Evolutionary conservation across 2,329 filamentous ascomycete species (phyloP).

Genomic region (Stagonosporopsis cucurbitacearum): DNA sequence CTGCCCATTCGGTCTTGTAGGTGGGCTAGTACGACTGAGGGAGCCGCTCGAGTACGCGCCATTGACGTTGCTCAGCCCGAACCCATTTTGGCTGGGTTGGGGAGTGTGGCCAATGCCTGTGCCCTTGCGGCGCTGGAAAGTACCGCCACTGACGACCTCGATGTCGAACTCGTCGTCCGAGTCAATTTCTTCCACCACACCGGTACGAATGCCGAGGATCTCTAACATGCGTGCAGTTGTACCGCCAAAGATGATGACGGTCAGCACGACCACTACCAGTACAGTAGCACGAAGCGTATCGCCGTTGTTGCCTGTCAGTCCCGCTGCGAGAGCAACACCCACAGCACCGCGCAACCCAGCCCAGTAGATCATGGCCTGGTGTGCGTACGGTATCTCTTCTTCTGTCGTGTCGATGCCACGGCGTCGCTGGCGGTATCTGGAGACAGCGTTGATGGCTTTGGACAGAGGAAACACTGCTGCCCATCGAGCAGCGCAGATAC

Average conservation of each 20-base stretch:
- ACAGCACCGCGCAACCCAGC: constrained; percentile 94
- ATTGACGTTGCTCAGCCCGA: constrained; percentile 59
- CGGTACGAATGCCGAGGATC: constrained; percentile 94
- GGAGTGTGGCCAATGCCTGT: constrained; percentile 79
- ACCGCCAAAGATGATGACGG: constrained; percentile 97
- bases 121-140: constrained; percentile 81
- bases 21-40: constrained; percentile 58
- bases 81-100: constrained; percentile 61
- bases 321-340: constrained; percentile 90
- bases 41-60: constrained; percentile 65
- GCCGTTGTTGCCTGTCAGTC: constrained; percentile 81
- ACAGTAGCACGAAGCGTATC: constrained; percentile 90
- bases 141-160: constrained; percentile 70
- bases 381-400: constrained; percentile 91
- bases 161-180: constrained; percentile 99
- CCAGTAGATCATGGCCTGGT: constrained; percentile 99
- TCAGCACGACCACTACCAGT: constrained; percentile 95
- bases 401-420: constrained; percentile 72
- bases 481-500: constrained; percentile 91
- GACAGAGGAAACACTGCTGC: constrained; percentile 94
- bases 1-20: constrained; percentile 49
- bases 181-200: constrained; percentile 95
- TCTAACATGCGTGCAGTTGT: constrained; percentile 98
- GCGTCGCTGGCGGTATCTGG: constrained; percentile 81
- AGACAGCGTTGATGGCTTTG: constrained; percentile 87